Percentiles rank a stretch among this genome's conserved stretches.
Evolutionary conservation across 257 asterid genomes (phyloP).

Genomic region (Solanum lycopersicoides): DNA sequence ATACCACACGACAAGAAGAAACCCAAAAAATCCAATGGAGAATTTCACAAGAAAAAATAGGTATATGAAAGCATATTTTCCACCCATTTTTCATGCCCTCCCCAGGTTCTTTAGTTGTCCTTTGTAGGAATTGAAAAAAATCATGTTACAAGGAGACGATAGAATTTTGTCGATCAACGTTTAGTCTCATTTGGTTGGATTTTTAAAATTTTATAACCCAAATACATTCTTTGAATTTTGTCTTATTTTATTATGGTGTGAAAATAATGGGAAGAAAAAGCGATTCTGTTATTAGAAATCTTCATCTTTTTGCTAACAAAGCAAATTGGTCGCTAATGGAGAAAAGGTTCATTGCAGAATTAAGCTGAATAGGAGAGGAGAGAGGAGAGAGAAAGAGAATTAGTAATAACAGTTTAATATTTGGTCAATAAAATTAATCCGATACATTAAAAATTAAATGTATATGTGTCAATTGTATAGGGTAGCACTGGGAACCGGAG

Average conservation of each 20-base stretch:
- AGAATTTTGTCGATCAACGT: background rate
- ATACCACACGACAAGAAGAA: background rate
- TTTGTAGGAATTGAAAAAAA: background rate
- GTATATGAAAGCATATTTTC: too few relatives aligned
- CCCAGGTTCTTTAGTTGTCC: background rate
- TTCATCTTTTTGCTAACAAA: background rate
- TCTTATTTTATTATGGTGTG: background rate
- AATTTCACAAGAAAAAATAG: background rate
- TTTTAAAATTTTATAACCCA: background rate
- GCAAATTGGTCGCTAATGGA: too few relatives aligned
- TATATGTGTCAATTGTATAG: too few relatives aligned
- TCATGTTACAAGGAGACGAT: background rate
- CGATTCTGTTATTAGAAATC: too few relatives aligned
- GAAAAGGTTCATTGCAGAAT: too few relatives aligned
- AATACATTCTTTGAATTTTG: background rate
- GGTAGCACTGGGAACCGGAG: too few relatives aligned
- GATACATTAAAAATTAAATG: too few relatives aligned
- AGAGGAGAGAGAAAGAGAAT: too few relatives aligned
- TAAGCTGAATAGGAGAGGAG: too few relatives aligned
- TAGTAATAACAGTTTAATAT: too few relatives aligned
- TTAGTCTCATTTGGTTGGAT: background rate
- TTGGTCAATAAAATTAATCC: too few relatives aligned
- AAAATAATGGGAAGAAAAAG: too few relatives aligned
- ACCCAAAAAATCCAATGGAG: background rate
- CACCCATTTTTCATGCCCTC: background rate